These are phyloP conservation scores for Xylaria sp. DNA, from an alignment of 2,329 filamentous ascomycete genomes.

Conservation along the genomic window DNA sequence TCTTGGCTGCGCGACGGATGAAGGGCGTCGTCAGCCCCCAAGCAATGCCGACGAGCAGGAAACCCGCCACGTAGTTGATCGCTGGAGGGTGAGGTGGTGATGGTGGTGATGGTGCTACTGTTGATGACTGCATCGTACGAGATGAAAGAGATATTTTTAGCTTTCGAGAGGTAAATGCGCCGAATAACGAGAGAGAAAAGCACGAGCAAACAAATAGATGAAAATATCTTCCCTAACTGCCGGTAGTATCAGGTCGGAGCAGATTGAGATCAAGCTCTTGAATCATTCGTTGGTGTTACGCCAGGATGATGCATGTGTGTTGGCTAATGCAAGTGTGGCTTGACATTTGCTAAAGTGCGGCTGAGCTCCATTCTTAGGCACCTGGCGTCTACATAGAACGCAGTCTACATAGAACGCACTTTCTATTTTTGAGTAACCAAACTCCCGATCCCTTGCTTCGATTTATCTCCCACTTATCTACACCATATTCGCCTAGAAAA, in stretches of 20 bases:
- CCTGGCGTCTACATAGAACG: no score
- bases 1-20: constrained; percentile 85
- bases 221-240: neutral
- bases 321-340: neutral
- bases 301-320: neutral
- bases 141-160: neutral
- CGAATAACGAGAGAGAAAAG: neutral
- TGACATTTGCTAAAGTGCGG: neutral
- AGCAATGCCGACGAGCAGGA: constrained; percentile 88
- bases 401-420: no score
- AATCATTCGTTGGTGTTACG: neutral
- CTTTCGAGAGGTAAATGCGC: neutral
- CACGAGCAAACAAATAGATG: neutral
- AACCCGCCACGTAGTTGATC: constrained; percentile 87
- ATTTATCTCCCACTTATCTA: no score
- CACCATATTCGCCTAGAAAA: neutral
- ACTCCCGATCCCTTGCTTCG: no score
- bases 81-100: constrained; percentile 59
- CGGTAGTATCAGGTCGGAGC: neutral
- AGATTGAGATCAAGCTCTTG: neutral
- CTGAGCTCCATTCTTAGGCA: neutral
- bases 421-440: neutral
- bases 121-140: constrained; percentile 43
- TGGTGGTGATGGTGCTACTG: constrained; percentile 17
- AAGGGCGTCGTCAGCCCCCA: constrained; percentile 96